Base-by-base conservation (phyloP, 2,329 filamentous ascomycete genomes). In the Fusarium torulosum region DNA sequence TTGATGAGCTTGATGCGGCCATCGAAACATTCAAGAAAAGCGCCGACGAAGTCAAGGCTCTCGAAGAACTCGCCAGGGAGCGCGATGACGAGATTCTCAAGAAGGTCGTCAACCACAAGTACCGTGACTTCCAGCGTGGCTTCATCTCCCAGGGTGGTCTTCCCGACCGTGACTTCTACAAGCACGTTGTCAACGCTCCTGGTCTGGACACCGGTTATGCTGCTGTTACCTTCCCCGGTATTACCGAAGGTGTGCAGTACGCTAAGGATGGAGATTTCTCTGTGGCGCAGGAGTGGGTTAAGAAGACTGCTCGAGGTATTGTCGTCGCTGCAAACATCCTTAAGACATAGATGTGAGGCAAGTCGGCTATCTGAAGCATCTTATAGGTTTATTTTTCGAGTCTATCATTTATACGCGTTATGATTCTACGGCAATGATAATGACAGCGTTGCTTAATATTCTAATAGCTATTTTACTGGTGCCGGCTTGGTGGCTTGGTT, bases 171-270 rank as follows among this genome's bases (percentile, higher is more conserved):
- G 78, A 82, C 46, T 84, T 83, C 40, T 84, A 78, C 66, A 79
- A 76, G 59, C 80, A 84, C 27, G 79, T 84, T 0, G 80, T 83
- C 1, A 82, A 80, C 8, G 83, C 83, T 0, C 83, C 83, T 0
- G 83, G 83, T 0, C 53, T 81, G 1, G 83, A 84, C 42, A 85
- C 82, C 1, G 74, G 83, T 35, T 85, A 82, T 21, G 77, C 78
- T 0, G 77, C 79, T 6, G 78, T 78, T 0, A 77, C 79, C 0
- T 81, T 81, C 55, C 80, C 88, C 14, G 89, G 89, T 21, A 87
- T 91, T 70, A 89, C 89, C 75, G 89, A 90, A 6, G 91, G 90
- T 53, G 85, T 88, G 1, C 85, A 89, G 67, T 85, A 86, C 52
- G 86, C 73, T 2, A 63, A 77, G 11, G 57, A 62, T 4, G 60